These are phyloP conservation scores for Colletotrichum cordylinicola DNA, from an alignment of 2,329 filamentous ascomycete genomes.

Conservation along the genomic window DNA sequence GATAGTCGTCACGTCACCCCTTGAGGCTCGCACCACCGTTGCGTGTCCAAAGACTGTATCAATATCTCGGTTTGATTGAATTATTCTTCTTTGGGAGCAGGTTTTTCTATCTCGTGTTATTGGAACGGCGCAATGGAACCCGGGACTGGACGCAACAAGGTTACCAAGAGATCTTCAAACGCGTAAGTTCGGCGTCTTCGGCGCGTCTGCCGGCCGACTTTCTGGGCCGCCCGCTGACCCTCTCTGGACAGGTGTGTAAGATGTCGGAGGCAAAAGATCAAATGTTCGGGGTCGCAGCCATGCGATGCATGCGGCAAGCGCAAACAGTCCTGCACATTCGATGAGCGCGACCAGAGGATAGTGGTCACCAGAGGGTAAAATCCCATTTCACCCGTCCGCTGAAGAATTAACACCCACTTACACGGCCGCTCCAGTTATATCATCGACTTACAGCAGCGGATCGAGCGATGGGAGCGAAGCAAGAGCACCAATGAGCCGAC, in stretches of 20 bases:
- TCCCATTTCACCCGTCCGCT: not conserved
- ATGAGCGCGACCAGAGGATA: constrained; percentile 53
- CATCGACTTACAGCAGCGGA: constrained; percentile 23
- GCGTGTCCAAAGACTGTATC: not conserved
- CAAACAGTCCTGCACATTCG: constrained; percentile 45
- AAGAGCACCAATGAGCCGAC: not conserved
- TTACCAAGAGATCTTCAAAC: constrained; percentile 25
- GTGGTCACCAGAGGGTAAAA: constrained; percentile 51
- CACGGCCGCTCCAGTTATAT: constrained; percentile 22
- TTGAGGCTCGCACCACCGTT: not conserved
- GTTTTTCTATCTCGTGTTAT: not conserved
- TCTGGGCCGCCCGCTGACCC: not conserved
- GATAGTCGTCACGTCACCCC: not conserved
- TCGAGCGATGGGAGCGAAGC: constrained; percentile 9
- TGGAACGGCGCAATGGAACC: constrained; percentile 5
- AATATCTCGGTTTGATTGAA: not conserved
- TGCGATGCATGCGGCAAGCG: constrained; percentile 50
- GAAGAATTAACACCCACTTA: not conserved
- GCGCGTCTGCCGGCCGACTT: not conserved
- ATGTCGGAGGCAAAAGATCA: constrained; percentile 52
- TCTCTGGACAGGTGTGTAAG: constrained; percentile 40
- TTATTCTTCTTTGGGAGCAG: not conserved
- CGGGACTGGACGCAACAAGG: constrained; percentile 12
- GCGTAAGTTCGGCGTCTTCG: constrained; percentile 14
- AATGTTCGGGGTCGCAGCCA: constrained; percentile 48